These are phyloP conservation scores for Odontarrhena argentea DNA, from an alignment of 345 rosid genomes.

Conservation along the genomic window DNA sequence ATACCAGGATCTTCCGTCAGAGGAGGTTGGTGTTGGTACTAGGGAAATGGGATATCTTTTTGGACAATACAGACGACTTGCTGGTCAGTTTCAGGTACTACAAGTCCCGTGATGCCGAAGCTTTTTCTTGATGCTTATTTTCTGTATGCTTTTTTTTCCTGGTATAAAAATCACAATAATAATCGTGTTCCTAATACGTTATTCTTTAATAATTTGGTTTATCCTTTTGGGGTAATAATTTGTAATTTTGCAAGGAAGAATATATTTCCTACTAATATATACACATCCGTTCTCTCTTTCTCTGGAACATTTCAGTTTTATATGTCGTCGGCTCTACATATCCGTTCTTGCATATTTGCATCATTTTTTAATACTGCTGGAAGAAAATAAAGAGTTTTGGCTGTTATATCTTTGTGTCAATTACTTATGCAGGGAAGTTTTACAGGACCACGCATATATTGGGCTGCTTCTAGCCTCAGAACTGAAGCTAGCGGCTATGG, in stretches of 20 bases:
- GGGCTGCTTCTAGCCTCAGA: slow-evolving; percentile 99
- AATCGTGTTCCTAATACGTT: neutral
- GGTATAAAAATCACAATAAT: neutral
- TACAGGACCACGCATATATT: slow-evolving; percentile 93
- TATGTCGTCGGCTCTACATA: slow-evolving; percentile 1
- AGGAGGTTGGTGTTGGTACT: slow-evolving; percentile 98
- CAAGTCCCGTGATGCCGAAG: slow-evolving; percentile 18
- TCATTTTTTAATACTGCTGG: slow-evolving; percentile 27
- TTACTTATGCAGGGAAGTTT: slow-evolving; percentile 98
- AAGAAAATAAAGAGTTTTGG: slow-evolving; percentile 37
- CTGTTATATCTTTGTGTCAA: slow-evolving; percentile 48
- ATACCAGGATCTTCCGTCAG: slow-evolving; percentile 90
- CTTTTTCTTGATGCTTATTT: slow-evolving; percentile 1
- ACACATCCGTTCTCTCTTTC: slow-evolving; percentile 8
- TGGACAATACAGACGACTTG: slow-evolving; percentile 93
- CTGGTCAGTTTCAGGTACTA: slow-evolving; percentile 96
- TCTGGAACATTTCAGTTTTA: neutral
- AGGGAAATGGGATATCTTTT: slow-evolving; percentile 98
- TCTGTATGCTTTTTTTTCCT: slow-evolving; percentile 1
- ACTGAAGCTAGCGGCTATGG: slow-evolving; percentile 99
- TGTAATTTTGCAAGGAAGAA: slow-evolving; percentile 4
- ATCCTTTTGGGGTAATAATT: neutral
- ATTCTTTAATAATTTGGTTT: neutral
- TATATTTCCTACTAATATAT: neutral
- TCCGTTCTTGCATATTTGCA: neutral